A percentile compares a stretch with the other conserved stretches of the same genome.
phyloP scores from a whole-genome alignment of 768 basidiomycete species.

The Phanerodontia chrysosporium region DNA sequence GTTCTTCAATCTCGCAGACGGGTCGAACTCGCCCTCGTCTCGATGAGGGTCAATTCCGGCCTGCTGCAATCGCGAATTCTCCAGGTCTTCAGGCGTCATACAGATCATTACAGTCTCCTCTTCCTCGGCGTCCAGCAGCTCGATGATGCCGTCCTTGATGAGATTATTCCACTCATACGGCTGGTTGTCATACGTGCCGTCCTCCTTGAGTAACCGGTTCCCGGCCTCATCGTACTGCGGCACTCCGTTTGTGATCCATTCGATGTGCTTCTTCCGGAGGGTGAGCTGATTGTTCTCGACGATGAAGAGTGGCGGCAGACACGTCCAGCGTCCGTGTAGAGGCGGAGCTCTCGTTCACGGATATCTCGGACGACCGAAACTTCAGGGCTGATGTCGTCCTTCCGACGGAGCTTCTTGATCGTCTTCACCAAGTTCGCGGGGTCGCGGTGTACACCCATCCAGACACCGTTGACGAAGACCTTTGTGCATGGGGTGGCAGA shows the following conservation, averaged over 20 bases:
- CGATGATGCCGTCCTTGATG: constrained; percentile 84
- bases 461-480: constrained; percentile 98
- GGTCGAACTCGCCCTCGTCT: constrained; percentile 74
- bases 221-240: constrained; percentile 39
- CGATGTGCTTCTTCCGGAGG: constrained; percentile 81
- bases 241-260: constrained; percentile 15
- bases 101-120: constrained; percentile 99
- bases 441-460: constrained; percentile 98
- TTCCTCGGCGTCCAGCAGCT: constrained; percentile 95
- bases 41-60: constrained; percentile 49
- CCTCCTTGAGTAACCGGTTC: constrained; percentile 65
- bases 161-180: constrained; percentile 75
- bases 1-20: constrained; percentile 84
- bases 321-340: constrained; percentile 96
- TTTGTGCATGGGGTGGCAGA: constrained; percentile 84
- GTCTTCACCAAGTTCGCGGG: constrained; percentile 90
- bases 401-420: constrained; percentile 86
- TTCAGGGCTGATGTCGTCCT: constrained; percentile 93
- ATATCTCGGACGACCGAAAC: constrained; percentile 98
- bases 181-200: constrained; percentile 50
- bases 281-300: constrained; percentile 87
- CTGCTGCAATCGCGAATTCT: constrained; percentile 70
- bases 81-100: constrained; percentile 96
- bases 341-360: constrained; percentile 86
- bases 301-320: constrained; percentile 97